Evolutionary conservation across 2,329 filamentous ascomycete genomes (phyloP).

Genomic region (Sporothrix pallida): DNA sequence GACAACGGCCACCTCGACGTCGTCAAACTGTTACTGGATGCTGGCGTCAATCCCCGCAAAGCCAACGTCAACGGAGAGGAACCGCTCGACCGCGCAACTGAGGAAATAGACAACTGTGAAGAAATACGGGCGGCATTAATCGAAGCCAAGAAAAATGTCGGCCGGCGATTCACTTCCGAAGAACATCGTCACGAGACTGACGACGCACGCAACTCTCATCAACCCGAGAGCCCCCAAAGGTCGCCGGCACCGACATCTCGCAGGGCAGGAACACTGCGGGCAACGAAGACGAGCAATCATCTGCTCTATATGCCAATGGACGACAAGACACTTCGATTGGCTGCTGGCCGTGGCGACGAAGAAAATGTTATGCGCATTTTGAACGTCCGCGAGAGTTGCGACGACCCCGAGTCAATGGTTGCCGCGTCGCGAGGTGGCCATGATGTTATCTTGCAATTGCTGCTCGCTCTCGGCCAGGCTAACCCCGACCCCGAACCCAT

Average conservation of each 20-base stretch:
- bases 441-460: constrained; percentile 80
- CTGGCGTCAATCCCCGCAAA: constrained; percentile 89
- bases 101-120: constrained; percentile 76
- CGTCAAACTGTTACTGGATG: constrained; percentile 79
- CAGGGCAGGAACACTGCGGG: constrained; percentile 61
- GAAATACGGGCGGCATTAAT: constrained; percentile 75
- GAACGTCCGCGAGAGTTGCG: constrained; percentile 64
- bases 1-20: constrained; percentile 93
- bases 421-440: constrained; percentile 92
- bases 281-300: constrained; percentile 69
- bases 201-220: constrained; percentile 54
- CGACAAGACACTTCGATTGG: constrained; percentile 64
- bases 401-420: constrained; percentile 86
- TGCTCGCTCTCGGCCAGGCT: constrained; percentile 70
- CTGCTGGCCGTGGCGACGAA: constrained; percentile 65
- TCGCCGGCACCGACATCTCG: constrained; percentile 59
- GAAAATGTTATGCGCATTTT: constrained; percentile 66
- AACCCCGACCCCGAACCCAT: constrained; percentile 73
- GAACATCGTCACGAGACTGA: constrained; percentile 61
- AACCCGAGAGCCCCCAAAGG: constrained; percentile 62
- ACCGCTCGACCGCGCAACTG: constrained; percentile 80
- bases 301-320: constrained; percentile 67
- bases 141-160: constrained; percentile 62
- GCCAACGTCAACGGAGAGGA: constrained; percentile 93
- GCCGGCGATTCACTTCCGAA: constrained; percentile 62